Evolutionary conservation across 768 basidiomycete species (phyloP), one percentile per base, ranked within the genome.

Genomic region (Pisolithus tinctorius): DNA sequence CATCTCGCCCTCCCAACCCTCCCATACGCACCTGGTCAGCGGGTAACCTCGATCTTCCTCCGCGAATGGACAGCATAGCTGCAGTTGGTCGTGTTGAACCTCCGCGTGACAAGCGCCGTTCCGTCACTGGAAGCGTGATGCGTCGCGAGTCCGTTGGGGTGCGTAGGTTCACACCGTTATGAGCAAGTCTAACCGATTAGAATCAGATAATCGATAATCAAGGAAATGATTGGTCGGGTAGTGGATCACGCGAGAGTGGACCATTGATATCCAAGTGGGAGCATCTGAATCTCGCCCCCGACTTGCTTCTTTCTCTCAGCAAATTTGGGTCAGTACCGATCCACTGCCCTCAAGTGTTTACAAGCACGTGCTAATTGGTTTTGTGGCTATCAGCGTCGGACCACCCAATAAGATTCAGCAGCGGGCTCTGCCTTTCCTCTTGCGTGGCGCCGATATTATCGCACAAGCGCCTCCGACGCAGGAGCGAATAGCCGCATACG

Each of bases 351-450:
- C 34, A 31, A 53, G 29, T 38, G 48, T 38, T 54, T 51, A 23
- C 48, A 45, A 52, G 3, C 34, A 13, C 17, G 23, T 36, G 43
- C 59, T 67, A 46, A 65, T 44, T 27, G 27, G 51, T 14, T 43
- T 39, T 27, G 41, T n/a, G 43, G 29, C 42, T 34, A 6, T 25
- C 61, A 94, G 93, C 39, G 86, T 98, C 55, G 94, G 95, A 1
- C 96, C 96, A 2, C 96, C 96, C 6, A 97, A 97, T 69, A 99
- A 99, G 75, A 96, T 99, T 58, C 96, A 98, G 69, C 93, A 95
- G 63, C 82, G 95, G 45, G 94, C 96, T 42, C 74, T 99, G 46
- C 96, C 96, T 6, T 97, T 97, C 72, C 81, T 99, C 53, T 77
- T 98, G 31, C 82, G 87, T 47, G 94, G 93, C 7, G 82, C 92